These are phyloP conservation scores for Chaetomium globosum DNA, from an alignment of 2,329 filamentous ascomycete genomes.

Conservation along the genomic window DNA sequence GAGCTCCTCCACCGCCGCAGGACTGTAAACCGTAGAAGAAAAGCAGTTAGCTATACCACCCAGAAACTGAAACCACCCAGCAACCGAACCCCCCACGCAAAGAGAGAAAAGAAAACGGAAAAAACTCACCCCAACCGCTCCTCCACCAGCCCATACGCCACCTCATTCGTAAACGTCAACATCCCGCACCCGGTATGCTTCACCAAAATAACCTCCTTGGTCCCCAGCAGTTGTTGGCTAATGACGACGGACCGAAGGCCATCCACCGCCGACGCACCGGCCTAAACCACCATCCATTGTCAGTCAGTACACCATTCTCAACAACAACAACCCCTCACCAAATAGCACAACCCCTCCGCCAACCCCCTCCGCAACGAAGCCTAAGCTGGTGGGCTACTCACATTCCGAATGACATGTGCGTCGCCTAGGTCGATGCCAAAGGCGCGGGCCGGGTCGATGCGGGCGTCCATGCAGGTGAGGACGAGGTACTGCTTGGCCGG, in stretches of 20 bases:
- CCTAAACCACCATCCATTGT: conserved; percentile 39
- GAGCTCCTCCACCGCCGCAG: conserved; percentile 33
- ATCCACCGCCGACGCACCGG: conserved; percentile 67
- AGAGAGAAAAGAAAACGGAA: background rate
- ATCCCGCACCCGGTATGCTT: conserved; percentile 79
- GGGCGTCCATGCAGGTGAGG: conserved; percentile 82
- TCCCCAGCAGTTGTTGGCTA: conserved; percentile 77
- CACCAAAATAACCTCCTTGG: conserved; percentile 71
- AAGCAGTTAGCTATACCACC: conserved; percentile 9
- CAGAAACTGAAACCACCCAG: background rate
- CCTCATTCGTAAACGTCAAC: conserved; percentile 66
- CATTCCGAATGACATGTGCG: conserved; percentile 76
- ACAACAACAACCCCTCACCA: too few relatives aligned
- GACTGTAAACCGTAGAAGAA: conserved; percentile 17
- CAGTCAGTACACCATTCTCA: too few relatives aligned
- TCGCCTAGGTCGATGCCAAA: conserved; percentile 74
- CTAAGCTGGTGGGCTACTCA: conserved; percentile 18
- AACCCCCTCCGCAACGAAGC: too few relatives aligned
- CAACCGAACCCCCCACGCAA: too few relatives aligned
- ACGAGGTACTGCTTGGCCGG: conserved; percentile 70
- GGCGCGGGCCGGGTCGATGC: conserved; percentile 67
- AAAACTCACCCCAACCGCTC: conserved; percentile 55
- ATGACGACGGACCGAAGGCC: conserved; percentile 75
- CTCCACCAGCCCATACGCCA: conserved; percentile 58
- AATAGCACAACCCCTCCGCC: too few relatives aligned